These are phyloP conservation scores for Penicilliopsis zonata DNA, from an alignment of 495 filamentous ascomycete genomes.

Conservation along the genomic window DNA sequence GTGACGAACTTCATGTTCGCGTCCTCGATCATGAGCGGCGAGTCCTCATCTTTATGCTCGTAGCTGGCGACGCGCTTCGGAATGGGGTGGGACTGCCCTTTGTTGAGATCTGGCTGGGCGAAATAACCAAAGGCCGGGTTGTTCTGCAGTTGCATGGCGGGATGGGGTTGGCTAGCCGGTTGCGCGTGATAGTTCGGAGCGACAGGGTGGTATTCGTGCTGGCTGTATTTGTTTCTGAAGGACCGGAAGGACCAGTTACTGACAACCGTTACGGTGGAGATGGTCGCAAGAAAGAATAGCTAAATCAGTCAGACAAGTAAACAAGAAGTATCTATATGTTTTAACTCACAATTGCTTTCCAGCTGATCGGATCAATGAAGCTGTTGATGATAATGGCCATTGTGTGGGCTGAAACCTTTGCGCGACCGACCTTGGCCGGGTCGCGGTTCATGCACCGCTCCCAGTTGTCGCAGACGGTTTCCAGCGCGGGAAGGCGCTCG, in stretches of 20 bases:
- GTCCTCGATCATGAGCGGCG: constrained; percentile 25
- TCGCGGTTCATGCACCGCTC: constrained; percentile 74
- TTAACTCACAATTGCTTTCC: constrained; percentile 54
- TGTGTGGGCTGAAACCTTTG: constrained; percentile 57
- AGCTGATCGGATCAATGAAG: constrained; percentile 60
- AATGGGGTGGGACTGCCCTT: constrained; percentile 1
- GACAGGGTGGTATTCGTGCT: constrained; percentile 19
- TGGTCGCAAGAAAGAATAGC: constrained; percentile 29
- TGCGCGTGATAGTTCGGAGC: constrained; percentile 10
- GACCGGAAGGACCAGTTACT: constrained; percentile 38
- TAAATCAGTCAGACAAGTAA: constrained; percentile 4
- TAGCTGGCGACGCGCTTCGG: constrained; percentile 2
- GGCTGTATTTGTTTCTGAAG: constrained; percentile 26
- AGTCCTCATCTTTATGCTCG: constrained; percentile 13
- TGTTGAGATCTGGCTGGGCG: constrained; percentile 9
- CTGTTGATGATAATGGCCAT: constrained; percentile 72
- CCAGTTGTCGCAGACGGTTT: constrained; percentile 65
- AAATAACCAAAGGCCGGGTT: constrained; percentile 16
- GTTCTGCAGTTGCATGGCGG: constrained; percentile 15
- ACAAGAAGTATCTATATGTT: neutral
- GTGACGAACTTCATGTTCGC: constrained; percentile 19
- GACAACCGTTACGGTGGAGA: constrained; percentile 29
- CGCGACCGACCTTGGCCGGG: constrained; percentile 50
- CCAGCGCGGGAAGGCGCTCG: constrained; percentile 57
- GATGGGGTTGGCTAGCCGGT: constrained; percentile 11